These are phyloP conservation scores for Globisporangium splendens DNA, from an alignment of 352 stramenopile species.

Conservation along the genomic window DNA sequence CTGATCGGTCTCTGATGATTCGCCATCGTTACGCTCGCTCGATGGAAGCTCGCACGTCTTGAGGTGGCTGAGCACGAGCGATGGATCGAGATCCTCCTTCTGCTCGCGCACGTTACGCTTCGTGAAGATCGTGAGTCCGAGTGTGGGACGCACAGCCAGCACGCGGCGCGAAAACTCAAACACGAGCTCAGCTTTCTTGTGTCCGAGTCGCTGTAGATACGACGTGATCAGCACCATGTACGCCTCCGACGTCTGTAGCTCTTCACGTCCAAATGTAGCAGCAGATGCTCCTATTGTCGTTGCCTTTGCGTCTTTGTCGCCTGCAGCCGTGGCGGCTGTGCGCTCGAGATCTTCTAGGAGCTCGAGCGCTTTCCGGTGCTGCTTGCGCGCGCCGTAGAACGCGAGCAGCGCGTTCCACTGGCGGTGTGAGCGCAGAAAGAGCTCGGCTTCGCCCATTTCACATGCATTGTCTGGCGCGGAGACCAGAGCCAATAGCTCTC, in stretches of 20 bases:
- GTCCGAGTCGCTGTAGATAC: conserved; percentile 62
- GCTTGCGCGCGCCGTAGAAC: conserved; percentile 66
- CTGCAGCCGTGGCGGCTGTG: conserved; percentile 26
- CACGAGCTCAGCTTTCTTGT: conserved; percentile 64
- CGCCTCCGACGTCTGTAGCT: conserved; percentile 34
- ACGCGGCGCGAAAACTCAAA: conserved; percentile 82
- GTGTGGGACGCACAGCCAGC: conserved; percentile 40
- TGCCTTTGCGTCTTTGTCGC: conserved; percentile 1
- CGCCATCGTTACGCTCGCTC: not conserved
- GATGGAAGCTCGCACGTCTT: conserved; percentile 50
- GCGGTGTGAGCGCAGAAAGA: conserved; percentile 71
- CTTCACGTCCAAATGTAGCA: not conserved
- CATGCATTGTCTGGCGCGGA: conserved; percentile 43
- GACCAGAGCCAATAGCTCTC: conserved; percentile 54
- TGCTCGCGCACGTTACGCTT: conserved; percentile 41
- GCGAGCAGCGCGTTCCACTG: conserved; percentile 54
- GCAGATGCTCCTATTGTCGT: conserved; percentile 5
- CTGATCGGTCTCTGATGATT: too few relatives aligned
- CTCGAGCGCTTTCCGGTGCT: conserved; percentile 79
- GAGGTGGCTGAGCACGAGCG: conserved; percentile 57
- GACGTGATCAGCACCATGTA: conserved; percentile 61
- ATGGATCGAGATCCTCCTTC: conserved; percentile 63
- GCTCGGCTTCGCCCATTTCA: conserved; percentile 69
- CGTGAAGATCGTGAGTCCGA: conserved; percentile 80
- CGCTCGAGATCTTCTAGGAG: conserved; percentile 76